Conservation (phyloP, 1,284 basidiomycete genomes). For the Acaromyces ingoldii region DNA sequence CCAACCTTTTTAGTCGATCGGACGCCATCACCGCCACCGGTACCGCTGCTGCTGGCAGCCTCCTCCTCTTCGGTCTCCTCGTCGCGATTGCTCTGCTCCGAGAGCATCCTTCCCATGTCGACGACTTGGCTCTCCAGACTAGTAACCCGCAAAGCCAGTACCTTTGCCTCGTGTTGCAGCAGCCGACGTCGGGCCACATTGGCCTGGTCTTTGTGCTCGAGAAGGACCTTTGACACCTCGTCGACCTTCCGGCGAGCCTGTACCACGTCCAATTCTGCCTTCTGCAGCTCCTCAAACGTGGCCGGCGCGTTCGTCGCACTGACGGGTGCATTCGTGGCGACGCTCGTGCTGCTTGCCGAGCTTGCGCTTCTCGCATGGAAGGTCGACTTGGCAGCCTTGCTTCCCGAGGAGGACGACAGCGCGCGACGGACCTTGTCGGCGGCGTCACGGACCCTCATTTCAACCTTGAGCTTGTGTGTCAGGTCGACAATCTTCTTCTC, state of each 20-base stretch:
- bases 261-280: slow-evolving; percentile 27
- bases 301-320: no score
- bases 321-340: slow-evolving; percentile 22
- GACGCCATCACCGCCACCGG: no score
- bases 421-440: slow-evolving; percentile 28
- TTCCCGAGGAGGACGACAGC: slow-evolving; percentile 16
- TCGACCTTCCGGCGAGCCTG: slow-evolving; percentile 31
- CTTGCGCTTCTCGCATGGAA: not conserved
- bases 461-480: slow-evolving; percentile 34
- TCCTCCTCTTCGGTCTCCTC: slow-evolving; percentile 13
- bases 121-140: slow-evolving; percentile 19
- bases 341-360: slow-evolving; percentile 9
- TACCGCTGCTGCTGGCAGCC: no score
- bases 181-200: slow-evolving; percentile 19
- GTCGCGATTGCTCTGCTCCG: slow-evolving; percentile 19
- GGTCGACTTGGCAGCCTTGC: not conserved
- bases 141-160: slow-evolving; percentile 26
- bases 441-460: slow-evolving; percentile 34
- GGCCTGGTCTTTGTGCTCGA: slow-evolving; percentile 24
- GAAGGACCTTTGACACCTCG: slow-evolving; percentile 26
- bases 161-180: slow-evolving; percentile 35
- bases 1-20: no score
- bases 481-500: slow-evolving; percentile 21
- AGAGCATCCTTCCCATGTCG: slow-evolving; percentile 10
- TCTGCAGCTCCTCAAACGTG: no score